Conservation (phyloP, 164 flowering plant species). For the Platanus orientalis region DNA sequence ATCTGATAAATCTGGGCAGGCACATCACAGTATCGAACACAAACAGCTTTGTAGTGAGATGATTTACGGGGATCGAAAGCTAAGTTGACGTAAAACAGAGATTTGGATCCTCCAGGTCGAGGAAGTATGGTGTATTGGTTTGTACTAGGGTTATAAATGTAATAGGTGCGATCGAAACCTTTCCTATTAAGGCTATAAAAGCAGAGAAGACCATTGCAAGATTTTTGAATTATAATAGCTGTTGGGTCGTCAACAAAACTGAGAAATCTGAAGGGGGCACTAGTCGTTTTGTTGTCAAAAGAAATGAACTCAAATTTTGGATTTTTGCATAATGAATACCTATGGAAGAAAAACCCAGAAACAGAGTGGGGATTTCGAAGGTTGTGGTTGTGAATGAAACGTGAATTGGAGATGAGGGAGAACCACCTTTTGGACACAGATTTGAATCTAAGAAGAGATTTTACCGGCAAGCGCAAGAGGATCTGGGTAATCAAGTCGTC, state of each 20-base stretch:
- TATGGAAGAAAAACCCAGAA: background rate
- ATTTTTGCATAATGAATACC: background rate
- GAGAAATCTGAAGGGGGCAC: background rate
- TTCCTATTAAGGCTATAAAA: background rate
- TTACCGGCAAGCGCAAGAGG: background rate
- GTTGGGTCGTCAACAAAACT: background rate
- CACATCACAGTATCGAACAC: background rate
- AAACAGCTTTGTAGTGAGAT: slow-evolving; percentile 15
- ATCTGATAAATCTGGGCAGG: background rate
- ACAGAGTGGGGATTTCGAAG: background rate
- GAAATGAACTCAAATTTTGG: background rate
- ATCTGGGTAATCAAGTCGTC: background rate
- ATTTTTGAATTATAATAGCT: background rate
- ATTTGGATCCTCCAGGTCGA: background rate
- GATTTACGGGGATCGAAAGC: too few relatives aligned
- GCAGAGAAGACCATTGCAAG: slow-evolving; percentile 18
- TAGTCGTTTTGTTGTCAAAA: background rate
- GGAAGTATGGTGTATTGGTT: slow-evolving; percentile 4
- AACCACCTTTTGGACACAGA: slow-evolving; percentile 4
- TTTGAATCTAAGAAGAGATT: background rate
- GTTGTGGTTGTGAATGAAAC: too few relatives aligned
- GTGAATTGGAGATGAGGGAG: background rate
- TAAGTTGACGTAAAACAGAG: background rate
- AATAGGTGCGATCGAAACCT: background rate
- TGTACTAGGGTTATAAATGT: slow-evolving; percentile 15